phyloP scores from a whole-genome alignment of 345 rosid genomes.

The Salix purpurea region DNA sequence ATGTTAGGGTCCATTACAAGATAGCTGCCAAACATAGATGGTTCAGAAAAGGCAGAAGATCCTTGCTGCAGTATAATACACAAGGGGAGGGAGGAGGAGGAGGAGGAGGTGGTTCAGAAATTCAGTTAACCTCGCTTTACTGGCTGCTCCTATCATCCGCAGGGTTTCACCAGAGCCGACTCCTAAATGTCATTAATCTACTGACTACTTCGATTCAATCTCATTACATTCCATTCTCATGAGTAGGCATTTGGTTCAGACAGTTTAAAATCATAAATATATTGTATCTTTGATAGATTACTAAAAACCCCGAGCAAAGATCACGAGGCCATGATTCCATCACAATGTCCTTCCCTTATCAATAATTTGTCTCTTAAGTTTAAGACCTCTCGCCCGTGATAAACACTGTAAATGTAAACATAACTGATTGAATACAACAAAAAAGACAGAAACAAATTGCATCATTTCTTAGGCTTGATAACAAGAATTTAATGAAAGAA shows the following conservation, averaged over 20 bases:
- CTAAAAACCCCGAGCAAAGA: neutral
- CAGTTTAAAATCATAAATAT: neutral
- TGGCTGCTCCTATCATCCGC: conserved; percentile 66
- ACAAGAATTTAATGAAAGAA: neutral
- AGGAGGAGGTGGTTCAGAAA: neutral
- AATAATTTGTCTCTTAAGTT: neutral
- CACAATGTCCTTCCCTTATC: neutral
- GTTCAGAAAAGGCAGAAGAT: conserved; percentile 20
- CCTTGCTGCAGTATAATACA: conserved; percentile 28
- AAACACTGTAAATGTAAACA: neutral
- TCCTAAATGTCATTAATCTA: neutral
- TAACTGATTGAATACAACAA: neutral
- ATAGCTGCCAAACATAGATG: conserved; percentile 35
- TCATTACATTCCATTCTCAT: neutral
- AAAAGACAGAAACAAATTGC: neutral
- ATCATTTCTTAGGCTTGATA: neutral
- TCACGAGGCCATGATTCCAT: neutral
- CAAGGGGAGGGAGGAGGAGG: neutral
- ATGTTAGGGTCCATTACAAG: conserved; percentile 68
- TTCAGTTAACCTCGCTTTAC: conserved; percentile 60
- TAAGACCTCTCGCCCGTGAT: neutral
- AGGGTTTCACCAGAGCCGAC: conserved; percentile 64
- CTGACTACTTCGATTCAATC: neutral
- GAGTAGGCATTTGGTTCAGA: neutral
- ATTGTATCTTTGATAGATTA: neutral